Conservation (phyloP, 1,139 yeast genomes). For the Kurtzmaniella quercitrusa region DNA sequence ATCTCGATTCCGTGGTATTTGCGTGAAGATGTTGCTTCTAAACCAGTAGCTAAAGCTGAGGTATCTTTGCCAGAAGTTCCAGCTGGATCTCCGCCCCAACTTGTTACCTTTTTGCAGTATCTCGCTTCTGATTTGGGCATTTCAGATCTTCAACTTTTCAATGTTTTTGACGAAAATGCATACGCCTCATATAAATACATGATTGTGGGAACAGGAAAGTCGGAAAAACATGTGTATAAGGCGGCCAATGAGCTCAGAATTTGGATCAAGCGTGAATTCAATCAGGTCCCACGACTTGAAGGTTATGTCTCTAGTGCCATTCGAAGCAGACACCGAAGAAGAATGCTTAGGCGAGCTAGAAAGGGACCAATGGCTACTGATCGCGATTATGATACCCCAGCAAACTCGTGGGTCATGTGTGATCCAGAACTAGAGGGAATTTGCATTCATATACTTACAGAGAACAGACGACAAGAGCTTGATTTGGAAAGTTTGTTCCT, state of each 20-base stretch:
- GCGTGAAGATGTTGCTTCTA: slow-evolving; percentile 47
- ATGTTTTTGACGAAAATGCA: slow-evolving; percentile 39
- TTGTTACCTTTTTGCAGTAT: slow-evolving; percentile 42
- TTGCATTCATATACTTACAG: slow-evolving; percentile 68
- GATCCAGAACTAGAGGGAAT: slow-evolving; percentile 63
- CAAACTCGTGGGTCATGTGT: slow-evolving; percentile 80
- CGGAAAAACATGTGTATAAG: slow-evolving; percentile 69
- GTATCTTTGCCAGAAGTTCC: slow-evolving; percentile 52
- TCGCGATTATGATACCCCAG: slow-evolving; percentile 50
- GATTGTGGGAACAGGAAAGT: slow-evolving; percentile 73
- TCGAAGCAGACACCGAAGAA: slow-evolving; percentile 54
- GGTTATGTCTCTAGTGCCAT: slow-evolving; percentile 66
- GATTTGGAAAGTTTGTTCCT: slow-evolving; percentile 69
- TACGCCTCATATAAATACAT: slow-evolving; percentile 45
- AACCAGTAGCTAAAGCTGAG: slow-evolving; percentile 24
- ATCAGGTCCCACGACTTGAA: slow-evolving; percentile 51
- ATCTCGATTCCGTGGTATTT: slow-evolving; percentile 56
- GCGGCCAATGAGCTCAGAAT: slow-evolving; percentile 58
- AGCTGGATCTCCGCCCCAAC: slow-evolving; percentile 45
- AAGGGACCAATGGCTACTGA: slow-evolving; percentile 54
- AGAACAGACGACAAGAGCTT: slow-evolving; percentile 60
- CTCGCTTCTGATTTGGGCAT: slow-evolving; percentile 64
- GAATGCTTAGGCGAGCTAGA: slow-evolving; percentile 57
- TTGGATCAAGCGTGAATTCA: slow-evolving; percentile 30
- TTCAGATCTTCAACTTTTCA: slow-evolving; percentile 57